phyloP scores from a whole-genome alignment of 345 rosid genomes.

The Moricandia arvensis region DNA sequence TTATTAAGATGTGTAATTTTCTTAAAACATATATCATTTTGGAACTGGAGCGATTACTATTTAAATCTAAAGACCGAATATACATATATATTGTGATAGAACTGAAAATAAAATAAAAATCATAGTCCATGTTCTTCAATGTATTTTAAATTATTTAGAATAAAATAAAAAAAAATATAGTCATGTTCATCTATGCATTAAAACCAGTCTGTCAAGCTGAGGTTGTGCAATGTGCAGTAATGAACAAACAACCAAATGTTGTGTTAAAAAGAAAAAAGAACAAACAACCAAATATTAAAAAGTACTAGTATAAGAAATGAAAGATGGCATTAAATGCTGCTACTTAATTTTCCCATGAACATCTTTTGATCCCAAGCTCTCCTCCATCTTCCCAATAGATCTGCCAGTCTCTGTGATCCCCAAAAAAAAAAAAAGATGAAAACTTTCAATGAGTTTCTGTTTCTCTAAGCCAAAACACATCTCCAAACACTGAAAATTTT shows the following conservation, averaged over 20 bases:
- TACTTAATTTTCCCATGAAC: slow-evolving; percentile 26
- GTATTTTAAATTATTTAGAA: too few relatives aligned
- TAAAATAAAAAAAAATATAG: too few relatives aligned
- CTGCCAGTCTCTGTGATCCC: slow-evolving; percentile 21
- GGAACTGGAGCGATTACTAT: too few relatives aligned
- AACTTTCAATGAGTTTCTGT: slow-evolving; percentile 7
- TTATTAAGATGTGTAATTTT: too few relatives aligned
- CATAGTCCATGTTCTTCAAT: neutral
- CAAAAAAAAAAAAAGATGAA: neutral
- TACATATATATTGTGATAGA: neutral
- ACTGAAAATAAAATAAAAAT: neutral
- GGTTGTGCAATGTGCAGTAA: slow-evolving; percentile 36
- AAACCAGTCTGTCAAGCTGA: slow-evolving; percentile 34
- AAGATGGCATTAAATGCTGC: slow-evolving; percentile 19
- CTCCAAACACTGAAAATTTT: neutral
- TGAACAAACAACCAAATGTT: slow-evolving; percentile 36
- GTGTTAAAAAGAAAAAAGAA: too few relatives aligned
- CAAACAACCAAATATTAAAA: neutral
- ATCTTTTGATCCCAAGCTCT: slow-evolving; percentile 1
- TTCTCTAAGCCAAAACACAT: slow-evolving; percentile 23
- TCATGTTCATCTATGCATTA: slow-evolving; percentile 14
- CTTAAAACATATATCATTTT: too few relatives aligned
- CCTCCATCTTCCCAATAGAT: slow-evolving; percentile 8
- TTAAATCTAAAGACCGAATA: neutral
- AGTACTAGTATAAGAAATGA: neutral